phyloP scores from a whole-genome alignment of 2,329 filamentous ascomycete species.

The Tolypocladium pustulatum region DNA sequence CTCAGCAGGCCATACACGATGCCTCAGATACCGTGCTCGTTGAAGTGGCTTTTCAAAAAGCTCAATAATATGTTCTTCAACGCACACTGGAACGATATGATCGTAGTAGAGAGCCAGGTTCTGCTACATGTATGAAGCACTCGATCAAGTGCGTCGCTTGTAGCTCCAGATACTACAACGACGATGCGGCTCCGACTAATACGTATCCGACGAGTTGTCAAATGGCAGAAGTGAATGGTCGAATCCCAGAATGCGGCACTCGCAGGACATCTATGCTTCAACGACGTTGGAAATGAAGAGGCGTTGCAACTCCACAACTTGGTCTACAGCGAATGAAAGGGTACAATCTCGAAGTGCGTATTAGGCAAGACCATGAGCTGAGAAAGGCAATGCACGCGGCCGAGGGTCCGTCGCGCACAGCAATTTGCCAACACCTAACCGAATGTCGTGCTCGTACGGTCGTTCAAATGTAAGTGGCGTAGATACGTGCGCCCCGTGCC shows the following conservation, averaged over 20 bases:
- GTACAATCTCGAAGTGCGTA: slow-evolving; percentile 31
- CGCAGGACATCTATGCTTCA: slow-evolving; percentile 50
- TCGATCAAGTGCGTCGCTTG: slow-evolving; percentile 26
- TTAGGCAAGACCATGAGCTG: slow-evolving; percentile 42
- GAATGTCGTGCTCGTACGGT: too few species aligned
- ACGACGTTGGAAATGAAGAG: slow-evolving; percentile 46
- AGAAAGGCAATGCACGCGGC: slow-evolving; percentile 41
- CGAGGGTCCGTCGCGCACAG: slow-evolving; percentile 38
- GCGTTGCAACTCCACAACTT: slow-evolving; percentile 44
- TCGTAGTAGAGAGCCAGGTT: not conserved
- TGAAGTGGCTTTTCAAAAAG: slow-evolving; percentile 39
- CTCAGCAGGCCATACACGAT: slow-evolving; percentile 47
- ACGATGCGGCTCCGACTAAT: slow-evolving; percentile 32
- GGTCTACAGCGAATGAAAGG: slow-evolving; percentile 41
- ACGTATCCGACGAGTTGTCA: slow-evolving; percentile 39
- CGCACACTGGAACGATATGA: slow-evolving; percentile 43
- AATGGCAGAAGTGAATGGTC: slow-evolving; percentile 30
- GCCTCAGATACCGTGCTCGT: slow-evolving; percentile 42
- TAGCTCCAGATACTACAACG: slow-evolving; percentile 42
- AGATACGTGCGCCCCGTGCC: too few species aligned
- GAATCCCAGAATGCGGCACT: slow-evolving; percentile 38
- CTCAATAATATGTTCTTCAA: slow-evolving; percentile 47
- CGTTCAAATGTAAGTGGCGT: too few species aligned
- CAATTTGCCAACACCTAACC: slow-evolving; percentile 28
- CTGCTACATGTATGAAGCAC: not conserved